Percentiles rank a stretch among this genome's conserved stretches.
Evolutionary conservation across 345 rosid genomes (phyloP).

Genomic region (Hypericum perforatum): DNA sequence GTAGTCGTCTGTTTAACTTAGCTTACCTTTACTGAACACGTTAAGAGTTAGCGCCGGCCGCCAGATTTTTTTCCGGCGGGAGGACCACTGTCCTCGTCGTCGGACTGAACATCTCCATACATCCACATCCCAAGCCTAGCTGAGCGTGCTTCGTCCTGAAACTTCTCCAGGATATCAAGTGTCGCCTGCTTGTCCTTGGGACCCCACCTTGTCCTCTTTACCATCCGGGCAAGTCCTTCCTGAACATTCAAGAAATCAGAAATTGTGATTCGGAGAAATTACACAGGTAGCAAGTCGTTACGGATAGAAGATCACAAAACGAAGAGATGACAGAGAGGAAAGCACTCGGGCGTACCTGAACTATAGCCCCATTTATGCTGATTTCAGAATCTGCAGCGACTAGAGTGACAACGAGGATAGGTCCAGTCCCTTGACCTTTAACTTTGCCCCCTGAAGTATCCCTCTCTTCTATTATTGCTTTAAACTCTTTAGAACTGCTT

Average conservation of each 20-base stretch:
- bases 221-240: constrained; percentile 94
- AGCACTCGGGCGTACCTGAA: constrained; percentile 44
- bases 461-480: constrained; percentile 70
- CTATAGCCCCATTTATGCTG: constrained; percentile 76
- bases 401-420: constrained; percentile 56
- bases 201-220: constrained; percentile 77
- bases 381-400: constrained; percentile 63
- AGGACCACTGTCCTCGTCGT: constrained; percentile 61
- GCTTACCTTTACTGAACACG: constrained; percentile 9
- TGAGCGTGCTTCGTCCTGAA: constrained; percentile 71
- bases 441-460: constrained; percentile 83
- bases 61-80: constrained; percentile 52
- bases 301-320: neutral
- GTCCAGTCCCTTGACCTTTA: constrained; percentile 94
- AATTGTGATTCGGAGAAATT: neutral
- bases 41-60: constrained; percentile 43
- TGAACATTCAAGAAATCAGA: constrained; percentile 17
- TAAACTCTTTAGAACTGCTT: constrained; percentile 57
- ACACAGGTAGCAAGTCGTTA: neutral
- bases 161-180: constrained; percentile 63
- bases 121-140: constrained; percentile 76
- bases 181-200: constrained; percentile 50
- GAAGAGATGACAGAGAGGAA: neutral
- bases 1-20: constrained; percentile 6
- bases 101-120: constrained; percentile 87